Evolutionary conservation across 106 monocot species (phyloP), one percentile per base, ranked within the genome.

Genomic region (Phalaenopsis aphrodite): DNA sequence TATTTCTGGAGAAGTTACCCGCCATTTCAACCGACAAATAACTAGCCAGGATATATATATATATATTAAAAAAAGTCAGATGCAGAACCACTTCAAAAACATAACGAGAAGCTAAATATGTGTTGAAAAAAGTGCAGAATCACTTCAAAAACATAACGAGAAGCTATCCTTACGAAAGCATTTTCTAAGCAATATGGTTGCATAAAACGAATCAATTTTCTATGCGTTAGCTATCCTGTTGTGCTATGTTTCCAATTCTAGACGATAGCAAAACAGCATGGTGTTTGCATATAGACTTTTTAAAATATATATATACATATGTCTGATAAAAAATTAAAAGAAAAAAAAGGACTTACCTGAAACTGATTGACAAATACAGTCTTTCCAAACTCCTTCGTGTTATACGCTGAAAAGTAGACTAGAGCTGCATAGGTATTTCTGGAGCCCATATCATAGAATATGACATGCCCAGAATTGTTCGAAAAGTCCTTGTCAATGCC

Each of bases 401-500:
- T 89, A 76, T 99, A 99, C 0, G 94, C 87, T 1, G 99, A 99
- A 82, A 90, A 99, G 82, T 95, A 87, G 41, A 99, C 89, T 76
- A 99, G 78, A 11, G 95, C 91, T 0, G 99, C 95, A 79, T 99
- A 99, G 7, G 95, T 93, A 75, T 93, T 95, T 42, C 90, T 81
- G 2, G 99, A 67, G 1, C 99, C 99, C 93, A 99, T 99, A 77
- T 99, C 95, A 69, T 99, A 99, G 36, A 99, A 82, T 56, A 99
- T 81, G 8, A 99, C 95, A 83, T 99, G 82, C 75, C 93, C 79
- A 2, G 99, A 99, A 79, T 84, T 87, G 30, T 99, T 95, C 0
- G 87, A 82, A 82, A 99, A 95, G 78, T 99, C 90, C 79, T 99
- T 99, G 75, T 95, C 99, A 41, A 99, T 93, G 73, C 95, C 99